Evolutionary conservation across 2,329 filamentous ascomycete genomes (phyloP).

Genomic region (Beauveria medogensis): DNA sequence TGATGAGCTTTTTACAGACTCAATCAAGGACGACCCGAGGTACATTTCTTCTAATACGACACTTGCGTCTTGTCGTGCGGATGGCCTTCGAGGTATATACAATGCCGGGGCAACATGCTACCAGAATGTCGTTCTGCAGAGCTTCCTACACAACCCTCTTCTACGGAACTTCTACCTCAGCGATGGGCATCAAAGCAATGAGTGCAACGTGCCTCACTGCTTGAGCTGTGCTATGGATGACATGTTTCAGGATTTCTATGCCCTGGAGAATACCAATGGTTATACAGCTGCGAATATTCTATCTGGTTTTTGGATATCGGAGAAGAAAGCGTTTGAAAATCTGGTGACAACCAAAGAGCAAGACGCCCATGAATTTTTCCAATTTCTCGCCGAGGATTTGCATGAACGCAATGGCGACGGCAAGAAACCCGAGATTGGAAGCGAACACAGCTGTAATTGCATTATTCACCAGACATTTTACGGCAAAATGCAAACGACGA

Average conservation of each 20-base stretch:
- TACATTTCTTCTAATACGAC: conserved; percentile 74
- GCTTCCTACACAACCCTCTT: conserved; percentile 86
- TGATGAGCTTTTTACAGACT: conserved; percentile 59
- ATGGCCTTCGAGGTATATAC: conserved; percentile 84
- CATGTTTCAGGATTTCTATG: conserved; percentile 66
- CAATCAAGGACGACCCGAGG: conserved; percentile 61
- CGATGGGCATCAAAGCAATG: conserved; percentile 74
- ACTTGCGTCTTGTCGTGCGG: conserved; percentile 73
- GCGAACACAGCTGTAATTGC: conserved; percentile 67
- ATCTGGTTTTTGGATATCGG: conserved; percentile 81
- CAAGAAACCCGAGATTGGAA: conserved; percentile 51
- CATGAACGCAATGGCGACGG: conserved; percentile 73
- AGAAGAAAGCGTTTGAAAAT: conserved; percentile 62
- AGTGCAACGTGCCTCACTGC: conserved; percentile 58
- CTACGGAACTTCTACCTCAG: conserved; percentile 87
- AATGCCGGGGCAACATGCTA: conserved; percentile 99
- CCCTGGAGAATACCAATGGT: conserved; percentile 71
- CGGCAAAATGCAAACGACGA: conserved; percentile 81
- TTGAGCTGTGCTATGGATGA: conserved; percentile 65
- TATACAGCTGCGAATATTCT: conserved; percentile 87
- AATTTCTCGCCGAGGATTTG: conserved; percentile 86
- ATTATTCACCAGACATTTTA: conserved; percentile 94
- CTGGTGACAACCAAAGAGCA: conserved; percentile 90
- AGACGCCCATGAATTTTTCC: conserved; percentile 95
- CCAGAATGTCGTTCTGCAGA: conserved; percentile 92